A percentile compares a stretch with the other conserved stretches of the same genome.
Conservation (phyloP, 2,329 filamentous ascomycete genomes). For the Drechslera avenae region DNA sequence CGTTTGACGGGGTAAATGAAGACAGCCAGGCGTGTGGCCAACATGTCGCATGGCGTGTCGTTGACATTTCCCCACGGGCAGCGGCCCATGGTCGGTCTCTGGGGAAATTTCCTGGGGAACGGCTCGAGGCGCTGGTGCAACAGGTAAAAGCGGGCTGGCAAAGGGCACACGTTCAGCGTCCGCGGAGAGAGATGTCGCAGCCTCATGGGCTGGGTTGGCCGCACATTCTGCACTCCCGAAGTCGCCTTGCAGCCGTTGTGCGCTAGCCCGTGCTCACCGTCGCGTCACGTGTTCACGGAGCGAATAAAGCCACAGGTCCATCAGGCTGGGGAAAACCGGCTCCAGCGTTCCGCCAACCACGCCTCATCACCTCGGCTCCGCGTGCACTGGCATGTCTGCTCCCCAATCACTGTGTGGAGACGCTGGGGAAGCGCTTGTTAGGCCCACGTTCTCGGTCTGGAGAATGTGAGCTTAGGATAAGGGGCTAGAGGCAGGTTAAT, state of each 20-base stretch:
- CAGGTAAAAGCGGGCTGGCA: slow-evolving; percentile 3
- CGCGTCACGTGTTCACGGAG: slow-evolving; percentile 3
- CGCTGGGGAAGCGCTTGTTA: slow-evolving; percentile 7
- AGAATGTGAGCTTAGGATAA: slow-evolving; percentile 17
- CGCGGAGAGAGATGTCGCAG: not conserved
- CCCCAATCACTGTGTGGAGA: slow-evolving; percentile 1
- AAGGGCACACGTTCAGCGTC: slow-evolving; percentile 4
- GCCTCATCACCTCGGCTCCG: slow-evolving; percentile 9
- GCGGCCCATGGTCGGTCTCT: slow-evolving; percentile 4
- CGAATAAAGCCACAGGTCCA: not conserved
- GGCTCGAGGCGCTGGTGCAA: slow-evolving; percentile 10
- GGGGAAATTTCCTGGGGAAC: slow-evolving; percentile 8
- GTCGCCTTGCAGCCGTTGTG: slow-evolving; percentile 2
- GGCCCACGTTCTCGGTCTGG: slow-evolving; percentile 14
- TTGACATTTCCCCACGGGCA: slow-evolving; percentile 9
- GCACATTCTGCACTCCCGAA: not conserved
- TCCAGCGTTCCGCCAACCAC: slow-evolving; percentile 12
- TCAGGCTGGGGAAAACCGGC: slow-evolving; percentile 3
- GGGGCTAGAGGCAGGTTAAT: slow-evolving; percentile 23
- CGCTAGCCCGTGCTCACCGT: not conserved
- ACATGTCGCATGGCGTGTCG: not conserved
- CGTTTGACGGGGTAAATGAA: not conserved
- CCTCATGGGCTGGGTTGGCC: not conserved
- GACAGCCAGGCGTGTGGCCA: not conserved
- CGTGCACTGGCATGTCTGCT: not conserved